Evolutionary conservation across 129 eudicot genomes (phyloP), one percentile per base, ranked within the genome.

Genomic region (Flaveria ramosissima): DNA sequence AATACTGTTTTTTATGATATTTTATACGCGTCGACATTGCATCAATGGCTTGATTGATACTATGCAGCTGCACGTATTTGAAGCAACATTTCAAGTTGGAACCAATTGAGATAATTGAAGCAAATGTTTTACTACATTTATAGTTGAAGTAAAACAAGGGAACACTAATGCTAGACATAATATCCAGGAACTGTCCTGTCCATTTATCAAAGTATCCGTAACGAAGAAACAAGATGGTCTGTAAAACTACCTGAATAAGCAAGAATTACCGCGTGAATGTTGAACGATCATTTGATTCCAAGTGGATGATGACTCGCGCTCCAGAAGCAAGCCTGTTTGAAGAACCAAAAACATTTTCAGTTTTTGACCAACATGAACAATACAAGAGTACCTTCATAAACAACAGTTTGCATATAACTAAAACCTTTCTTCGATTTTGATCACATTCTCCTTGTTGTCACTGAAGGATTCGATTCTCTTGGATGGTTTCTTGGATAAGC

Each of bases 281-380:
- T 21, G 60, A 6, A 63, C 69, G 19, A 39, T 41, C 53, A 23
- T 73, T 59, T 68, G 77, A 81, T 48, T 78, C 80, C 20, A 89
- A 83, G 67, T 88, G 87, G 69, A 91, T 91, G 76, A 88, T 88
- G 53, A 91, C 86, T 78, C 95, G 83, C 78, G 95, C 95, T 79
- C 97, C 95, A 70, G 97, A 91, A 85, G 97, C 83, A 76, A 92
- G 97, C 89, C 95, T 86, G 90, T 82, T 77, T 68, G 53, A 51
- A 75, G 57, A 47, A 73, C 80, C 24, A 14, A 4, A 69, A 55
- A 74, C 4, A 26, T 7, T 45, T 51, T 16, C 16, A 51, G 68
- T 77, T 16, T 67, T 86, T 81, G 84, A 77, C 79, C 71, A 74
- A 78, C 70, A 36, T 62, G 81, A 83, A 84, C 83, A 56, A 50